Percentiles rank a stretch among this genome's conserved stretches.
phyloP scores from a whole-genome alignment of 495 filamentous ascomycete genomes.

The Xylaria palmicola region DNA sequence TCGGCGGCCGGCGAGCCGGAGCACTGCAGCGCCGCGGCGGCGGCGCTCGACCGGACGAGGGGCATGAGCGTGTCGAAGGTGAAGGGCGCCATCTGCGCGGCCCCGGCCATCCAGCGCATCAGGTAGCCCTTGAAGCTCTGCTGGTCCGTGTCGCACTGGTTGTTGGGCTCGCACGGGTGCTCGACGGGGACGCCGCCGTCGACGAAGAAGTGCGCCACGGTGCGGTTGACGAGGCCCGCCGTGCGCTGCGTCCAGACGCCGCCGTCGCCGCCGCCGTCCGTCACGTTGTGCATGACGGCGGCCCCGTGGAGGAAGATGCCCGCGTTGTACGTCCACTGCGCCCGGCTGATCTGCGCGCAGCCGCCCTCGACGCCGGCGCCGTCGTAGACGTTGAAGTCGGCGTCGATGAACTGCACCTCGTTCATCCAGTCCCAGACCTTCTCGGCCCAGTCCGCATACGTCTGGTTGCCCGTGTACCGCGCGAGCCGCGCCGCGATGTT shows the following conservation, averaged over 20 bases:
- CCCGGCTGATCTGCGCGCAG: slow-evolving; percentile 59
- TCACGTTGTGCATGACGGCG: slow-evolving; percentile 75
- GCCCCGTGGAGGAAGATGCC: slow-evolving; percentile 72
- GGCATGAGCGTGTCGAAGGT: slow-evolving; percentile 56
- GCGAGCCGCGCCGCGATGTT: slow-evolving; percentile 77
- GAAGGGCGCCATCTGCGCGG: slow-evolving; percentile 65
- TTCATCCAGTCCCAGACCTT: slow-evolving; percentile 70
- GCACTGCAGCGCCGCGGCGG: slow-evolving; percentile 62
- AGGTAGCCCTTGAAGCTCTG: slow-evolving; percentile 75
- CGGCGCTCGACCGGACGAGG: slow-evolving; percentile 54
- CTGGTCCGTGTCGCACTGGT: slow-evolving; percentile 69
- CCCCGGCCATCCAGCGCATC: slow-evolving; percentile 65
- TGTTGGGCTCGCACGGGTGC: slow-evolving; percentile 64
- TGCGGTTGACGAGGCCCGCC: slow-evolving; percentile 54
- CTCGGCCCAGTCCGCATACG: slow-evolving; percentile 73
- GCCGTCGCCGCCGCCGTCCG: slow-evolving; percentile 36
- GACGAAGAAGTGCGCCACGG: slow-evolving; percentile 56
- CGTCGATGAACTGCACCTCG: slow-evolving; percentile 58
- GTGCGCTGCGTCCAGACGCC: slow-evolving; percentile 58
- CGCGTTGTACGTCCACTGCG: slow-evolving; percentile 77
- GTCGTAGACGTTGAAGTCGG: slow-evolving; percentile 64
- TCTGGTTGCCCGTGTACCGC: slow-evolving; percentile 71
- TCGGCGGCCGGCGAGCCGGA: slow-evolving; percentile 52
- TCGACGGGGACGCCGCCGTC: slow-evolving; percentile 59
- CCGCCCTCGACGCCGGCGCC: slow-evolving; percentile 57